Evolutionary conservation across 2,329 filamentous ascomycete species (phyloP).

Genomic region (Penicillium sp.): DNA sequence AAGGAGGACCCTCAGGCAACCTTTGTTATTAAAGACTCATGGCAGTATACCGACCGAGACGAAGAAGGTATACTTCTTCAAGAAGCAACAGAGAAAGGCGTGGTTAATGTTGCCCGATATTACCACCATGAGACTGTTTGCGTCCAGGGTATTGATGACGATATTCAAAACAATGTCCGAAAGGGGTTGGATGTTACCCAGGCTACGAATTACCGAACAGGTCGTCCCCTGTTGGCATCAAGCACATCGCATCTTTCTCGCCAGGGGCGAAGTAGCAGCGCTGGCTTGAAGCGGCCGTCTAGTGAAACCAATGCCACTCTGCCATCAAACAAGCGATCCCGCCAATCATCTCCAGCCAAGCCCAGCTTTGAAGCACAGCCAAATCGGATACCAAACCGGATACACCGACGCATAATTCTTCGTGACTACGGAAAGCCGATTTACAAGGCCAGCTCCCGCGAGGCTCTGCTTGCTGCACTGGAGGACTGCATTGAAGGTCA

Average conservation of each 20-base stretch:
- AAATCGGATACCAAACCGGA: slow-evolving; percentile 46
- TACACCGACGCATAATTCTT: slow-evolving; percentile 45
- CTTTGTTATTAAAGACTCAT: slow-evolving; percentile 50
- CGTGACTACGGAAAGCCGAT: slow-evolving; percentile 44
- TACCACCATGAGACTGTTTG: slow-evolving; percentile 29
- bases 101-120: slow-evolving; percentile 28
- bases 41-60: slow-evolving; percentile 43
- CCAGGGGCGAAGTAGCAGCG: slow-evolving; percentile 18
- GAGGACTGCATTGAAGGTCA: slow-evolving; percentile 36
- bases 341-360: not conserved
- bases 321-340: not conserved
- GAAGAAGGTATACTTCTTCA: slow-evolving; percentile 45
- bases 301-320: not conserved
- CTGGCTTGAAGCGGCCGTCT: slow-evolving; percentile 3
- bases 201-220: slow-evolving; percentile 14
- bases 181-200: slow-evolving; percentile 19
- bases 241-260: slow-evolving; percentile 21
- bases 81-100: slow-evolving; percentile 34
- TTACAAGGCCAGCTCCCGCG: slow-evolving; percentile 42
- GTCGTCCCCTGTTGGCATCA: slow-evolving; percentile 36
- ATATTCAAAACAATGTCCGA: slow-evolving; percentile 25
- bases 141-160: slow-evolving; percentile 18
- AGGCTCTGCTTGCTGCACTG: slow-evolving; percentile 38
- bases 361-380: slow-evolving; percentile 18
- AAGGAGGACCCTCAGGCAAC: slow-evolving; percentile 29